These are phyloP conservation scores for Citrus medica DNA, from an alignment of 345 rosid genomes.

Conservation along the genomic window DNA sequence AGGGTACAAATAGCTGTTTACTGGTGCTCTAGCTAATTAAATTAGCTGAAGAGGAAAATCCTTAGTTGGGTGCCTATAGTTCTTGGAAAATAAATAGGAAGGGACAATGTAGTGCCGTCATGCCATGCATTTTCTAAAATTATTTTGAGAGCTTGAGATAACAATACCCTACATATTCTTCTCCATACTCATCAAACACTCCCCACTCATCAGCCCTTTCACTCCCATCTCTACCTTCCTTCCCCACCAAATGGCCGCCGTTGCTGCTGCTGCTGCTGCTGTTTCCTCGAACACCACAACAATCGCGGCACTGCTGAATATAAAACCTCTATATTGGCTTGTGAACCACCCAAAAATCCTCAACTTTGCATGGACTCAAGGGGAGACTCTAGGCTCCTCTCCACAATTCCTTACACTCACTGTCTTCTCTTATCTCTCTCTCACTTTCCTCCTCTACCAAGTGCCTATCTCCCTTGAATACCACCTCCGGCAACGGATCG, in stretches of 20 bases:
- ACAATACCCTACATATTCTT: not conserved
- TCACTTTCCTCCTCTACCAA: conserved; percentile 23
- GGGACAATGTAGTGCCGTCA: not conserved
- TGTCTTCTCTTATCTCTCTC: conserved; percentile 24
- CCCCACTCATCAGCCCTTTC: not conserved
- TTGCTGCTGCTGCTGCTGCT: not conserved
- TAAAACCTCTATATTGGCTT: conserved; percentile 24
- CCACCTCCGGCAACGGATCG: conserved; percentile 11
- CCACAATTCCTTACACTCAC: conserved; percentile 28
- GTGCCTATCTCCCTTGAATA: not conserved
- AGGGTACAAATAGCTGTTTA: too few relatives aligned
- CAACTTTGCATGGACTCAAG: conserved; percentile 34
- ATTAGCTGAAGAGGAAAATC: too few relatives aligned
- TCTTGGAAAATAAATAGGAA: not conserved
- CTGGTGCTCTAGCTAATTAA: too few relatives aligned
- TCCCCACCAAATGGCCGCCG: not conserved
- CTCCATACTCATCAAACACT: not conserved
- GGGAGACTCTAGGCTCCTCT: conserved; percentile 34
- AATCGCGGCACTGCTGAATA: not conserved
- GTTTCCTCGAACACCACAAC: not conserved
- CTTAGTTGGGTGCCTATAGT: not conserved
- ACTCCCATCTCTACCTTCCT: not conserved
- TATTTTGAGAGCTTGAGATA: not conserved
- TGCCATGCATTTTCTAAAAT: too few relatives aligned
- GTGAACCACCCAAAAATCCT: conserved; percentile 36